Evolutionary conservation across 371 early-diverging fungal genomes (phyloP).

Genomic region (Apophysomyces elegans): DNA sequence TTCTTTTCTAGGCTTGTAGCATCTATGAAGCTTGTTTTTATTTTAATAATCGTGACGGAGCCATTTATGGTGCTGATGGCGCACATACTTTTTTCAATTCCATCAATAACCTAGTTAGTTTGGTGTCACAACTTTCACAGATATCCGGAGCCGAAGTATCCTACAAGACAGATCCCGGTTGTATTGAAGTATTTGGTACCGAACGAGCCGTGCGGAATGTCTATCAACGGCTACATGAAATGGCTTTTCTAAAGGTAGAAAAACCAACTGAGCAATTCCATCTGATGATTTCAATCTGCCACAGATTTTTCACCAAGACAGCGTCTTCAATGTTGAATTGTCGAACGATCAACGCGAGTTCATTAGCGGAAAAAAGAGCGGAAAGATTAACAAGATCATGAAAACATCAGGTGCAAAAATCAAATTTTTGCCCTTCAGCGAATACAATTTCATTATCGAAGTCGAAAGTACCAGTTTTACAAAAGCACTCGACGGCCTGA

Average conservation of each 20-base stretch:
- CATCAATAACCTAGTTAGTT: constrained; percentile 35
- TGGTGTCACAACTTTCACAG: constrained; percentile 55
- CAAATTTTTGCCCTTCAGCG: constrained; percentile 64
- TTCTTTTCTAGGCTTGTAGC: constrained; percentile 49
- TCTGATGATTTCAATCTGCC: background rate
- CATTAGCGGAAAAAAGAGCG: constrained; percentile 93
- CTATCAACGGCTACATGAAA: constrained; percentile 54
- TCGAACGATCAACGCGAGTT: constrained; percentile 89
- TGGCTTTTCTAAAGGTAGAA: constrained; percentile 46
- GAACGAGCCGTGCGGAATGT: constrained; percentile 63
- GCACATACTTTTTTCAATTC: constrained; percentile 39
- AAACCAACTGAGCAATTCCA: background rate
- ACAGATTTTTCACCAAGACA: constrained; percentile 39
- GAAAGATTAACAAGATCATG: constrained; percentile 92
- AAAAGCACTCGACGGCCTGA: constrained; percentile 70
- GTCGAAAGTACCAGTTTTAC: constrained; percentile 61
- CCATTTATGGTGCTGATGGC: constrained; percentile 36
- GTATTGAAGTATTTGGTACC: constrained; percentile 67
- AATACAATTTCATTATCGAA: constrained; percentile 80
- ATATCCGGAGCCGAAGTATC: constrained; percentile 62
- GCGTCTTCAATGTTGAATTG: constrained; percentile 63
- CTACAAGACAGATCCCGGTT: constrained; percentile 48
- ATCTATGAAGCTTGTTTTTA: constrained; percentile 66
- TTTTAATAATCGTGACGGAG: constrained; percentile 43
- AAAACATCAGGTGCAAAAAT: constrained; percentile 75